Base-by-base conservation (phyloP, 441 rosid genomes). In the Populus hybrid region DNA sequence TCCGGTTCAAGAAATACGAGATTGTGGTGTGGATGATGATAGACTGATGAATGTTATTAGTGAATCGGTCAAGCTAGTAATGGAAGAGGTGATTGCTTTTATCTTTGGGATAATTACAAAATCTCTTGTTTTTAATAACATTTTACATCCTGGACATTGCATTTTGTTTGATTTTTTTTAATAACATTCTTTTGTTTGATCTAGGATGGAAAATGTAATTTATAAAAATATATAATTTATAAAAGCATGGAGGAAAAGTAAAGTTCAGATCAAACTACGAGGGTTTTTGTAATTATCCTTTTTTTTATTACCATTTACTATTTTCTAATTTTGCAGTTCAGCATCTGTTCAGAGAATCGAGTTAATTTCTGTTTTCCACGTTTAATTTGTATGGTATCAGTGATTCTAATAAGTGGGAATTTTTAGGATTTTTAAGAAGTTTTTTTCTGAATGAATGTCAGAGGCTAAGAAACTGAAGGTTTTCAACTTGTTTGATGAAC, bases 1-100 rank as follows among this genome's bases (percentile, higher is more conserved):
- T 68, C 99, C 98, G 0, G 94, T 96, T 50, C 99, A 96, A 85
- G 99, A 94, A 83, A 94, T 96, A 83, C 95, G 98, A 81, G 99
- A 96, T 82, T 94, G 93, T 86, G 95, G 92, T 26, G 98, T 93
- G 38, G 93, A 94, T 83, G 98, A 94, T 88, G 98, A 94, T 76
- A 87, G 97, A 76, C 73, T 96, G 79, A 96, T 94, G 99, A 87
- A 85, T 76, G 99, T 94, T 77, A 89, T 96, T 16, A 84, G 93
- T 36, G 93, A 93, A 42, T 96, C 96, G 57, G 97, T 96, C 78
- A 94, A 94, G 86, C 82, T 91, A 54, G 97, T 96, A 59, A 93
- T 96, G 98, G 97, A 92, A 86, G 90, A 94, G 94, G 99, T 91
- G 46, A 83, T 46, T 59, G 54, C 32, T 36, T 36, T 36, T 36